Base-by-base conservation (phyloP, 2,329 filamentous ascomycete species). In the Blastomyces parvus region DNA sequence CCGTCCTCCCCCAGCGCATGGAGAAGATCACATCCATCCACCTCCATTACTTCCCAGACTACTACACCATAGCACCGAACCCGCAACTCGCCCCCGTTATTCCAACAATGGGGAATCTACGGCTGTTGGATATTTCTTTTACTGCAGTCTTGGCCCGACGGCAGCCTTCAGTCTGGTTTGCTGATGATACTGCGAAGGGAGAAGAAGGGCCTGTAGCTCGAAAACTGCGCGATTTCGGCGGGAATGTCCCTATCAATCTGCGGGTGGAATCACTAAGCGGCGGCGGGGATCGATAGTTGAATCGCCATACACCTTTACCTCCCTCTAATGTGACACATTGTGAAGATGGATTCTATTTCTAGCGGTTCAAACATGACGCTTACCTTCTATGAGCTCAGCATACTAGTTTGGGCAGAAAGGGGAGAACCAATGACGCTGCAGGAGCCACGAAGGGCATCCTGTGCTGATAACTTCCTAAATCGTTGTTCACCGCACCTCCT, bases 1-100 rank as follows among this genome's bases (percentile, higher is more conserved):
- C 33, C 17, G 22, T 61, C 4, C 59, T 61, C 11, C 44, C 59
- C n/a, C 27, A 61, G 36, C 59, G 59, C 27, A n/a, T 61, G 5
- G 40, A 57, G 40, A 19, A 17, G 36, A 40, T 57, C 3, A 40
- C 55, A n/a, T 57, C 33, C 14, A 19, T 57, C 7, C 36, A 57
- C 14, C 55, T 57, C n/a, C 36, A 57, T 38, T 38, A 25, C 33
- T 57, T 57, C 36, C 33, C 30, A 1, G 14, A 11, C 33, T 25
- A 22, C 19, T 22, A 38, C 19, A 22, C 4, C 3, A 33, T 22
- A 25, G 8, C 4, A n/a, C 6, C 33, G 5, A 22, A 40, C 5
- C 9, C 25, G 19, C 50, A 19, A 27, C 4, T 53, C 25, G 13
- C 25, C 25, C 17, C 8, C 5, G 22, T 40, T 22, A 13, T 42